Conservation (phyloP, 345 rosid genomes). For the Conringia planisiliqua region DNA sequence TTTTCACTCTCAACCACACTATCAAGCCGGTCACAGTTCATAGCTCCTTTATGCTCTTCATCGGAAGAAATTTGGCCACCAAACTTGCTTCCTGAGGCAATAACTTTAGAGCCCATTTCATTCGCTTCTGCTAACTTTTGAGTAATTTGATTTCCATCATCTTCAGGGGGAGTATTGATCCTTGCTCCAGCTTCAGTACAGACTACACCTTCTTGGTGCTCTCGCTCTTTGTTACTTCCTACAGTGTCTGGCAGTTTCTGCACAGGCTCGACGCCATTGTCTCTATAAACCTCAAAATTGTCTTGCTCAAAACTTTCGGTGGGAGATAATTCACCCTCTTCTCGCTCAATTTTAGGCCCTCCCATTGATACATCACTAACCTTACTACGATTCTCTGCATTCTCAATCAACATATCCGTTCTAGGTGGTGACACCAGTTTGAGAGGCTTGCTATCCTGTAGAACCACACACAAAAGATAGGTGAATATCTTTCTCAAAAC, state of each 20-base stretch:
- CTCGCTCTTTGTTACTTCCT: slow-evolving; percentile 43
- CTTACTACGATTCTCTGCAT: slow-evolving; percentile 41
- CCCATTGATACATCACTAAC: slow-evolving; percentile 46
- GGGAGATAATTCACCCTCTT: slow-evolving; percentile 97
- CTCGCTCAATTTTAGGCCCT: slow-evolving; percentile 75
- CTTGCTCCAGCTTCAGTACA: slow-evolving; percentile 57
- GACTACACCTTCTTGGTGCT: slow-evolving; percentile 45
- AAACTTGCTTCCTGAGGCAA: slow-evolving; percentile 71
- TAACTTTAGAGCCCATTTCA: slow-evolving; percentile 65
- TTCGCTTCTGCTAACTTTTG: slow-evolving; percentile 72
- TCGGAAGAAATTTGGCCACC: slow-evolving; percentile 71
- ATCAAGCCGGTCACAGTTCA: slow-evolving; percentile 46
- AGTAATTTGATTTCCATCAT: slow-evolving; percentile 66
- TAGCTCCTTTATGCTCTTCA: slow-evolving; percentile 77
- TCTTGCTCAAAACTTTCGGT: slow-evolving; percentile 88
- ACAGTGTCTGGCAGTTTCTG: slow-evolving; percentile 55
- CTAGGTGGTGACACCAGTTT: slow-evolving; percentile 43
- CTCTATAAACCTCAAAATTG: slow-evolving; percentile 74
- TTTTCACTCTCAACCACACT: slow-evolving; percentile 84
- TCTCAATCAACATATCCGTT: slow-evolving; percentile 48
- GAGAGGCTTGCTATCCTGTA: slow-evolving; percentile 54
- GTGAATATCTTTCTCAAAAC: not conserved
- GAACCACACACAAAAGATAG: slow-evolving; percentile 9
- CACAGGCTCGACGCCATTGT: slow-evolving; percentile 46
- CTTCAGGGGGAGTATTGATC: slow-evolving; percentile 64